Evolutionary conservation across 2,329 filamentous ascomycete genomes (phyloP).

Genomic region (Fusarium nygamai): DNA sequence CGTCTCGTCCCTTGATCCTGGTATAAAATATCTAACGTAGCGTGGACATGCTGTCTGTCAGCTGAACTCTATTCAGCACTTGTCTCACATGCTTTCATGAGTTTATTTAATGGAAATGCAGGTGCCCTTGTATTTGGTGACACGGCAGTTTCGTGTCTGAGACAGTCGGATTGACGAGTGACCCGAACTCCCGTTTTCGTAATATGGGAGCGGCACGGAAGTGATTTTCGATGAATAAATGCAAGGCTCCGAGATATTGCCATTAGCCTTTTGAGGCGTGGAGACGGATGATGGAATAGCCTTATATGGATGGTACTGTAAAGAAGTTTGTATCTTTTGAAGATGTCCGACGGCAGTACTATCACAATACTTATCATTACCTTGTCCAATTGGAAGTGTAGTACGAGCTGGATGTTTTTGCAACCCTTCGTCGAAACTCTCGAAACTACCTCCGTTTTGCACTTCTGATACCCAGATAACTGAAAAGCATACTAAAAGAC

Average conservation of each 20-base stretch:
- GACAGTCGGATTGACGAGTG: neutral
- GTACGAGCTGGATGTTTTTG: neutral
- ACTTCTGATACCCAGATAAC: neutral
- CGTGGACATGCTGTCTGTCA: neutral
- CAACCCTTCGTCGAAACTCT: neutral
- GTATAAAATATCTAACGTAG: neutral
- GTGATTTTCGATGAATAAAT: neutral
- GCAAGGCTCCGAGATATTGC: neutral
- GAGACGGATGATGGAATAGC: too few relatives aligned
- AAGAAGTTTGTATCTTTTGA: neutral
- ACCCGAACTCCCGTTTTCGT: neutral
- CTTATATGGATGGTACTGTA: neutral
- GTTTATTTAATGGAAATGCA: neutral
- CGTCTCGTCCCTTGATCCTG: neutral
- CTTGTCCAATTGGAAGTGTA: neutral
- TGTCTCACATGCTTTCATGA: neutral
- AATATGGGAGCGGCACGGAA: neutral
- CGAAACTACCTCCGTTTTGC: neutral
- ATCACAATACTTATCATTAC: neutral
- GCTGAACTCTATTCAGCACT: neutral
- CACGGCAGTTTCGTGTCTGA: neutral
- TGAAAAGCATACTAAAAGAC: neutral
- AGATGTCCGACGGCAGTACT: accelerated
- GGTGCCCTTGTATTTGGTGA: neutral
- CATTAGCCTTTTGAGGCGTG: neutral